Evolutionary conservation across 1,284 basidiomycete species (phyloP), one percentile per base, ranked within the genome.

Genomic region (Leccinum griseonigrum): DNA sequence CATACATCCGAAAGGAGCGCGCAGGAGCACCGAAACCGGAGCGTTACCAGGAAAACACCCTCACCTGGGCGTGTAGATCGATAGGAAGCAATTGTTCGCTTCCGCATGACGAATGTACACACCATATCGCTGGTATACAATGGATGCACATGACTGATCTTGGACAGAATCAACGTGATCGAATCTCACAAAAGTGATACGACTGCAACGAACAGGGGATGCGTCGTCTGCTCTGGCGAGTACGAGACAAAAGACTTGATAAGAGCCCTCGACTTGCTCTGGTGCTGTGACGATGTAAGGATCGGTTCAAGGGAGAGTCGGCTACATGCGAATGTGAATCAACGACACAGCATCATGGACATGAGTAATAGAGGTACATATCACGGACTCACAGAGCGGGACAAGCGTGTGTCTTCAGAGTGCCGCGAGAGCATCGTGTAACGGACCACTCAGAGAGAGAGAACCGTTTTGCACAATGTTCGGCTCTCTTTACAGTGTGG

Each of bases 111-210:
- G 58, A 58, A 84, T 76, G 7, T 63, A 60, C 1, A 67, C 62
- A 26, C 22, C 0, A 54, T 65, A 1, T 68, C 62, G 6, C 68
- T 63, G 60, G 28, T 3, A 52, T 83, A 86, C 84, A 84, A 86
- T 1, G 59, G 46, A 7, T 61, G 63, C 4, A 86, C n/a, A 1
- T 29, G 22, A 0, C 3, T 28, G 7, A 31, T 11, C 22, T 26
- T 16, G 1, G 31, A 48, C 3, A 54, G 4, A 46, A 29, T 56
- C 2, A 1, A 54, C 14, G n/a, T 11, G 5, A 16, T 59, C 72
- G n/a, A 64, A 85, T 85, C 85, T 71, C 81, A 87, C 85, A 65
- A 87, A 87, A 0, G 83, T 86, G 4, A 83, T 73, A 11, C 85
- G 76, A 68, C 85, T 87, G 1, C 81, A 75, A 26, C 75, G 67